Conservation (phyloP, 352 stramenopile species). For the Albugo laibachii region DNA sequence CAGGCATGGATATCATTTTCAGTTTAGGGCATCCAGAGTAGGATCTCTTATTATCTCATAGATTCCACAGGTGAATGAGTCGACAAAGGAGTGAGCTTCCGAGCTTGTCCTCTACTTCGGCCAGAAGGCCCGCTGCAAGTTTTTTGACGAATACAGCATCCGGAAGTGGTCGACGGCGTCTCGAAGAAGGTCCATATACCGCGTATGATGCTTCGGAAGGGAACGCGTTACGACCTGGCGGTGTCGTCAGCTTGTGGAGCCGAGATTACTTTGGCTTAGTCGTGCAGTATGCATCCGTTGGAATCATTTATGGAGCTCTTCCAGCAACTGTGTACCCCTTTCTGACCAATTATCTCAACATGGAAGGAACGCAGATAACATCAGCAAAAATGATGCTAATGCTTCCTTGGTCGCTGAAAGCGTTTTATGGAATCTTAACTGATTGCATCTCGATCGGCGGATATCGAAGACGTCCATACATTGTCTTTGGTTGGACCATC, state of each 20-base stretch:
- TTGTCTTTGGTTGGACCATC: constrained; percentile 43
- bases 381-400: constrained; percentile 1
- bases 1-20: too few species aligned
- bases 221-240: constrained; percentile 3
- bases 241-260: constrained; percentile 19
- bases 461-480: constrained; percentile 38
- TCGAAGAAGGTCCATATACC: too few species aligned
- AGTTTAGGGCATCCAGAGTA: too few species aligned
- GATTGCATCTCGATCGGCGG: constrained; percentile 16
- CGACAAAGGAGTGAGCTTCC: too few species aligned
- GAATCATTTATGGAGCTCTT: constrained; percentile 4
- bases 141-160: too few species aligned
- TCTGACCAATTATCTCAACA: constrained; percentile 2
- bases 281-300: constrained; percentile 3
- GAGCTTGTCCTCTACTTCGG: too few species aligned
- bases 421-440: constrained; percentile 9
- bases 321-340: constrained; percentile 3
- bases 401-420: constrained; percentile 9
- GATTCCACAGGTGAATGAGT: too few species aligned
- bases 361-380: constrained; percentile 2
- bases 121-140: too few species aligned
- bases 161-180: too few species aligned
- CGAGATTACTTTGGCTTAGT: constrained; percentile 4
- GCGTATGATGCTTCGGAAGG: constrained; percentile 27
- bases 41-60: too few species aligned